Percentiles rank a stretch among this genome's conserved stretches.
phyloP scores from a whole-genome alignment of 164 flowering plant species.

The Saururus chinensis region DNA sequence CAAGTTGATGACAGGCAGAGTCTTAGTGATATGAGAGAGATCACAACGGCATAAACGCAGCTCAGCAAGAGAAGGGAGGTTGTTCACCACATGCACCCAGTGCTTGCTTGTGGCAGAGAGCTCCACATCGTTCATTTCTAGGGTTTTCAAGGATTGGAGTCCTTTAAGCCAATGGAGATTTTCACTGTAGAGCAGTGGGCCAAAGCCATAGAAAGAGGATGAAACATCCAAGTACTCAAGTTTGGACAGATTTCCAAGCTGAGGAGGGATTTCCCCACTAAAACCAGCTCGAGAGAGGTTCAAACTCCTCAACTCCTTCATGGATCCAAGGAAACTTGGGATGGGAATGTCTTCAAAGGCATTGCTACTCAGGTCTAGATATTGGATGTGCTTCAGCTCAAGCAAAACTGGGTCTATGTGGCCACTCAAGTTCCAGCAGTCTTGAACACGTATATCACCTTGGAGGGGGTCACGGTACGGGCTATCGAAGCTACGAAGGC shows the following conservation, averaged over 20 bases:
- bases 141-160: background rate
- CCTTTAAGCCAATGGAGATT: too few relatives aligned
- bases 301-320: background rate
- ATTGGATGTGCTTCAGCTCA: background rate
- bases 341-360: background rate
- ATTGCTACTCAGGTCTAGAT: background rate
- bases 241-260: background rate
- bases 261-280: background rate
- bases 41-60: background rate
- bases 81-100: too few relatives aligned
- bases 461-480: too few relatives aligned
- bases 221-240: background rate
- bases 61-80: slow-evolving; percentile 5
- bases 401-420: background rate
- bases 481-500: too few relatives aligned
- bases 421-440: background rate
- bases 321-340: background rate
- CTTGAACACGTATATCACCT: too few relatives aligned
- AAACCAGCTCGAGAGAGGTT: too few relatives aligned
- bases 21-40: background rate
- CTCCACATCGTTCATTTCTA: background rate
- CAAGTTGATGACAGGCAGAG: slow-evolving; percentile 5
- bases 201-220: too few relatives aligned
- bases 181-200: too few relatives aligned
- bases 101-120: background rate